Base-by-base conservation (phyloP, 2,329 filamentous ascomycete genomes). In the Aspergillus sp. region DNA sequence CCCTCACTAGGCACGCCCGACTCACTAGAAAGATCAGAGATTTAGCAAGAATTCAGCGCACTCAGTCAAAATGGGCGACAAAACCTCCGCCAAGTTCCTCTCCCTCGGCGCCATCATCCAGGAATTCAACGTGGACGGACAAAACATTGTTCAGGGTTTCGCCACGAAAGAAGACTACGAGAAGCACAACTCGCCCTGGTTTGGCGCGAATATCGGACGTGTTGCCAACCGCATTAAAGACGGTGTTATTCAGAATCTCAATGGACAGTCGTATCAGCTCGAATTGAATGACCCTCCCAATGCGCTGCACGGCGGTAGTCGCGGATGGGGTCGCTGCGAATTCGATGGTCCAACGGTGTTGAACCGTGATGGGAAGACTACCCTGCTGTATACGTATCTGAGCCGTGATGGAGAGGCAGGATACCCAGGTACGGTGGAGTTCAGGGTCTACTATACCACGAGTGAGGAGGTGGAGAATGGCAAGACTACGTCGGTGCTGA, bases 151-250 rank as follows among this genome's bases (percentile, higher is more conserved):
- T 21, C 90, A 95, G 68, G 88, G 89, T 56, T 97, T 97, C 79
- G 86, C 90, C 17, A 87, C 84, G 13, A 85, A 90, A 56, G 86
- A 90, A 48, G 85, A 89, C 62, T 97, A 97, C 80, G 84, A 84
- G 65, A 79, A 86, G 67, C 81, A 93, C 81, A 94, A 95, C 79
- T 80, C 78, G 10, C 88, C 91, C 1, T 93, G 88, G 81, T 98
- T 97, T 73, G 94, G 95, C 65, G 93, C 94, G 75, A 98, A 92
- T 48, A 97, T 98, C 74, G 95, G 95, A 58, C 91, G 86, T 41
- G 82, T 87, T 30, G 85, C 92, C 63, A 98, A 98, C 80, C 89
- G 94, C 59, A 87, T 97, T 73, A 85, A 86, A 59, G 81, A 84
- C 70, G 92, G 88, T 25, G 83, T 86, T 67, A 87, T 97, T 73